A percentile compares a stretch with the other conserved stretches of the same genome.
These are phyloP conservation scores for Mortierella sp. DNA, from an alignment of 371 early-diverging fungal genomes.

Conservation along the genomic window DNA sequence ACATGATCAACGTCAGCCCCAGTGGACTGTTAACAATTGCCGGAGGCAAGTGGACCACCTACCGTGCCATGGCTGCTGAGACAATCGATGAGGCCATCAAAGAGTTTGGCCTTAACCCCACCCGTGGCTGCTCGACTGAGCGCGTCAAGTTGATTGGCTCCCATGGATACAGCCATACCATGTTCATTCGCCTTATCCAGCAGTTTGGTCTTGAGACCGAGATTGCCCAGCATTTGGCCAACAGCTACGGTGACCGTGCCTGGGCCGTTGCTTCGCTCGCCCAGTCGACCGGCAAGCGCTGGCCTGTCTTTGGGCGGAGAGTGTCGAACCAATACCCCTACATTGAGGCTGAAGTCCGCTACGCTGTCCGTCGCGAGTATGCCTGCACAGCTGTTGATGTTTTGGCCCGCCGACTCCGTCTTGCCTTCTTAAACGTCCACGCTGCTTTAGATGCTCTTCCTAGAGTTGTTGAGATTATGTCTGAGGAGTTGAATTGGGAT, in stretches of 20 bases:
- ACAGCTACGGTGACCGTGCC: slow-evolving; percentile 97
- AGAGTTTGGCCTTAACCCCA: slow-evolving; percentile 65
- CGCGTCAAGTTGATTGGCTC: slow-evolving; percentile 88
- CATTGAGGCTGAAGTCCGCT: slow-evolving; percentile 96
- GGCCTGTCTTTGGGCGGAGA: slow-evolving; percentile 87
- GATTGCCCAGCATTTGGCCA: slow-evolving; percentile 92
- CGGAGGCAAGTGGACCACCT: slow-evolving; percentile 99
- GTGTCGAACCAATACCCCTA: slow-evolving; percentile 92
- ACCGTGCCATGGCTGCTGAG: slow-evolving; percentile 99
- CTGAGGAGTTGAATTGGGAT: slow-evolving; percentile 89
- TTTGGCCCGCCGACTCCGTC: slow-evolving; percentile 92
- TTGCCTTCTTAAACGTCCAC: slow-evolving; percentile 96
- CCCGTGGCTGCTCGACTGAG: slow-evolving; percentile 81
- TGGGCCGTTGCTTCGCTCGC: slow-evolving; percentile 91
- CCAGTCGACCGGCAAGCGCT: slow-evolving; percentile 76
- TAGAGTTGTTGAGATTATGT: slow-evolving; percentile 93
- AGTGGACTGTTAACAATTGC: slow-evolving; percentile 95
- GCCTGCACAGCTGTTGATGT: slow-evolving; percentile 97
- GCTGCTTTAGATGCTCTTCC: slow-evolving; percentile 92
- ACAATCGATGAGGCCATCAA: slow-evolving; percentile 93
- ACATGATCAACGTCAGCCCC: slow-evolving; percentile 91
- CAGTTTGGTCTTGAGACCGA: slow-evolving; percentile 95
- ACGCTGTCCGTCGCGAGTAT: slow-evolving; percentile 94
- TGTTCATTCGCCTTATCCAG: slow-evolving; percentile 93
- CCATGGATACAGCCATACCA: slow-evolving; percentile 87